Base-by-base conservation (phyloP, 1,284 basidiomycete genomes). In the Mycosarcoma mackinlayi region DNA sequence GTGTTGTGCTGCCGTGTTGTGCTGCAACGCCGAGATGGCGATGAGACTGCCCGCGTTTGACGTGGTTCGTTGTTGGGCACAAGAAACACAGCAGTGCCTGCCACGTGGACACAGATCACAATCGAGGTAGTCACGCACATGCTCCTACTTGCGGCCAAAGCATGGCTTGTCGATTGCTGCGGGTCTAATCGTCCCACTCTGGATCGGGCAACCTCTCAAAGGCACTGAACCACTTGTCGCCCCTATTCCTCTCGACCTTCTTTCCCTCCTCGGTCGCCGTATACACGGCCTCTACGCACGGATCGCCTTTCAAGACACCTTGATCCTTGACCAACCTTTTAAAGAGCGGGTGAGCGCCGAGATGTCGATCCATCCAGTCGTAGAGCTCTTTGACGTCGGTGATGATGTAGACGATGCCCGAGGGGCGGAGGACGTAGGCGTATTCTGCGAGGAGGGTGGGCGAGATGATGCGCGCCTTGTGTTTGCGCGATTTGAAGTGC, bases 401-500 rank as follows among this genome's bases (percentile, higher is more conserved):
- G 81, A 98, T 95, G 8, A 95, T 98, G 85, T 98, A 99, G 14
- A 98, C 87, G 76, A 97, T 91, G 0, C 95, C 96, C 11, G 93
- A 94, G 0, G 92, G 92, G 25, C 89, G 88, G 23, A 98, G 87
- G 21, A 93, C 90, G 81, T 92, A 97, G 2, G 96, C 96, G 78
- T 99, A 99, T 78, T 89, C 88, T 39, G 88, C 93, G 27, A 98
- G 87, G 25, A 98, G 87, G 1, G 94, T 94, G 2, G 93, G 92
- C 4, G 94, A 96, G 78, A 97, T 94, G 81, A 98, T 98, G 73
- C 86, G 91, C 86, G 83, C 95, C 85, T 99, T 99, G 86, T 98
- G 95, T 84, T 99, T 99, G 75, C 94, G 89, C 18, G 88, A 87
- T 84, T 99, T 98, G 87, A 99, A 99, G 84, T 98, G 96, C 0